Base-by-base conservation (phyloP, 2,329 filamentous ascomycete species). In the Aspergillus aculeatus region DNA sequence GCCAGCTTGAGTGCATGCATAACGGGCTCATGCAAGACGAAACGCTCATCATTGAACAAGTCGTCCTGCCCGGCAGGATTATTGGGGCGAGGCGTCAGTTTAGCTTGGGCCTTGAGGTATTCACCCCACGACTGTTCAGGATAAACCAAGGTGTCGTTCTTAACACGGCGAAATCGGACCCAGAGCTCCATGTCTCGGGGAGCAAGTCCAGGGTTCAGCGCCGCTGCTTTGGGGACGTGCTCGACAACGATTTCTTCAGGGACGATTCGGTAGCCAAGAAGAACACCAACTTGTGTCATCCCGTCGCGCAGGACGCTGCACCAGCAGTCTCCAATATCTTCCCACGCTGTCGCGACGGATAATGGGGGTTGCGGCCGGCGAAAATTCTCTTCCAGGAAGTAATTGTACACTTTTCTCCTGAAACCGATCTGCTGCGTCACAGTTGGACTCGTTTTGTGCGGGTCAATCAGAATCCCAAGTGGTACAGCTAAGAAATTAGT, bases 261-360 rank as follows among this genome's bases (percentile, higher is more conserved):
- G 31, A 88, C 81, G 58, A 93, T 81, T 5, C 76, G 63, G n/a
- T 72, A 71, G 1, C 71, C 69, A 0, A 80, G 69, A 4, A 69
- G 55, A 21, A 81, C 69, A 2, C 69, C 68, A 12, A 82, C 68
- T 62, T 82, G 79, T 7, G 77, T 68, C 16, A 77, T 76, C 14
- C 72, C 73, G 52, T 81, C 64, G 0, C 80, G 82, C 54, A 73
- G 71, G 10, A 79, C 75, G 4, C 89, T 87, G 73, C 94, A 98
- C 90, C 92, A 98, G 75, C 92, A 96, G 62, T 98, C 90, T 21
- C 90, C 91, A 35, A 89, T 83, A 52, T 96, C 90, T 10, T 87
- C 80, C 92, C 93, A 96, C 3, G 80, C 77, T 1, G 76, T 71
- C 2, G 96, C 80, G 0, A 89, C 91, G 0, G 81, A 74, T n/a